Evolutionary conservation across 2,329 filamentous ascomycete genomes (phyloP).

Genomic region (Alternaria longipes): DNA sequence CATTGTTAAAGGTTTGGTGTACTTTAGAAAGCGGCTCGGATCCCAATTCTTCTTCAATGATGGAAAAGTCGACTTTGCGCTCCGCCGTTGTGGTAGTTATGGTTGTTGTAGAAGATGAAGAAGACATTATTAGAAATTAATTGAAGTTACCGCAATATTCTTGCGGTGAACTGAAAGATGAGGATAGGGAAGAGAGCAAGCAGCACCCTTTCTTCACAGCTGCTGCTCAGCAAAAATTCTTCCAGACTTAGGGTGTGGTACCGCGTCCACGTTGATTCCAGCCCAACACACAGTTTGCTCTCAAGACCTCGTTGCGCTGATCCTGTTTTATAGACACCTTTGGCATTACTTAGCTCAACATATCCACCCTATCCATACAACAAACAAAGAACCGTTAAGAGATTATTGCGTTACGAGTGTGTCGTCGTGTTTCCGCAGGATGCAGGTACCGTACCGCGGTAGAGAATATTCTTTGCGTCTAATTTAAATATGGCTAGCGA

Average conservation of each 20-base stretch:
- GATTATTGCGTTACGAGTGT: neutral
- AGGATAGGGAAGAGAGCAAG: neutral
- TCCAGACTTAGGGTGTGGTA: neutral
- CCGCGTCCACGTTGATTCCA: neutral
- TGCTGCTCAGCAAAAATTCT: neutral
- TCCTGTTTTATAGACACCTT: neutral
- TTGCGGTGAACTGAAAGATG: neutral
- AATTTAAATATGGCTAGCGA: neutral
- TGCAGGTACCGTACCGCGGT: neutral
- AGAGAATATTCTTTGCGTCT: neutral
- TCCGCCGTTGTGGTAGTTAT: neutral
- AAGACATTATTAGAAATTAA: neutral
- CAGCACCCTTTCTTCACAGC: neutral
- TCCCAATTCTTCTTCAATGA: neutral
- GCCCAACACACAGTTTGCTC: neutral
- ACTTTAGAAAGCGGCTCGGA: neutral
- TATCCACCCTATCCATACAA: neutral
- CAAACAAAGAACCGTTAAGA: neutral
- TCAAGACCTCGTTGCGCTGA: neutral
- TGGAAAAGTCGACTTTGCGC: slow-evolving; percentile 3
- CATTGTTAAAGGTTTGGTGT: neutral
- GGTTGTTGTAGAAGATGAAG: neutral
- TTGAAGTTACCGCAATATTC: neutral
- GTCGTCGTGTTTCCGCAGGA: slow-evolving; percentile 4
- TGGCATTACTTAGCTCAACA: neutral